Evolutionary conservation across 148 eudicot genomes (phyloP).

Genomic region (Chenopodium formosanum): DNA sequence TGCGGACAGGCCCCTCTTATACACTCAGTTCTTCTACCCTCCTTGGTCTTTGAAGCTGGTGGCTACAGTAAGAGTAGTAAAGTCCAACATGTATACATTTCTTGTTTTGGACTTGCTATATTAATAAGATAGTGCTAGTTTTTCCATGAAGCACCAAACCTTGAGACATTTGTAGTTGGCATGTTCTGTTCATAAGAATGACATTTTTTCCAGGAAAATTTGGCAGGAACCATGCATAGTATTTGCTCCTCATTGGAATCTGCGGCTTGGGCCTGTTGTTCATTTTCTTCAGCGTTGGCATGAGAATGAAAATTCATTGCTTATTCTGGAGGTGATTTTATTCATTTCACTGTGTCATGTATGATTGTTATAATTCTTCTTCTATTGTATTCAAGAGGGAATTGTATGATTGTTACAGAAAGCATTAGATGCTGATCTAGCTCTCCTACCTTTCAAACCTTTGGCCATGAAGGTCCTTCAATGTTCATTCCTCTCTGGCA

Average conservation of each 20-base stretch:
- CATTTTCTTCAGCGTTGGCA: conserved; percentile 91
- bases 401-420: conserved; percentile 39
- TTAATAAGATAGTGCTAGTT: background rate
- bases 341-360: background rate
- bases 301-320: conserved; percentile 68
- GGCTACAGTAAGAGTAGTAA: too few relatives aligned
- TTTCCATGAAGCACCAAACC: background rate
- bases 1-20: too few relatives aligned
- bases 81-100: background rate
- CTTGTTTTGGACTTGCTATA: background rate
- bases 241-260: conserved; percentile 88
- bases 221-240: conserved; percentile 98
- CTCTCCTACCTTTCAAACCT: conserved; percentile 80
- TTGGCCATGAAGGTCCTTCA: conserved; percentile 77
- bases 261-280: conserved; percentile 82
- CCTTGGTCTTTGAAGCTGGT: too few relatives aligned
- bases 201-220: conserved; percentile 36
- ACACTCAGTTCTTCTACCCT: too few relatives aligned
- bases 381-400: conserved; percentile 1
- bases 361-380: background rate
- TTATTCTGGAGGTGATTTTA: conserved; percentile 69
- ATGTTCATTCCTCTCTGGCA: conserved; percentile 82
- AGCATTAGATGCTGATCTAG: conserved; percentile 54
- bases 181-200: background rate
- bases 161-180: background rate